These are phyloP conservation scores for Candida ovalis DNA, from an alignment of 805 yeast species.

Conservation along the genomic window DNA sequence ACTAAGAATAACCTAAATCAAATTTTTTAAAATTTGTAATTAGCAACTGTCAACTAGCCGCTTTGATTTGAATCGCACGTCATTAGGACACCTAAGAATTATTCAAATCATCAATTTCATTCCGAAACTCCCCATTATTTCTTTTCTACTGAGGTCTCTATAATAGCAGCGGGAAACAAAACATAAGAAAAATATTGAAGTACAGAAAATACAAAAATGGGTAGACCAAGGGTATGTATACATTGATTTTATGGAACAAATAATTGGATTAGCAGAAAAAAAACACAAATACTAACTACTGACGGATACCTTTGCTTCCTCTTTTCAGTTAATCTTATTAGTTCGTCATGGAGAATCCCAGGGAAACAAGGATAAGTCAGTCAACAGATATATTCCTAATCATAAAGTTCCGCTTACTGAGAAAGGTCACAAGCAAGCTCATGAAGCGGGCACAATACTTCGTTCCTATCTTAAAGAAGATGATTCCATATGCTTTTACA, in stretches of 20 bases:
- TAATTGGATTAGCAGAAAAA: background rate
- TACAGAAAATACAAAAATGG: constrained; percentile 25
- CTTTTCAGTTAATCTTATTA: constrained; percentile 53
- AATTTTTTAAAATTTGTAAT: too few species aligned
- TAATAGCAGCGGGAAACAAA: too few species aligned
- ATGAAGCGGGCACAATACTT: constrained; percentile 50
- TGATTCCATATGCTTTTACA: constrained; percentile 67
- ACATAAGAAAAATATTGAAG: background rate
- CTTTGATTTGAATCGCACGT: too few species aligned
- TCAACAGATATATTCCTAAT: constrained; percentile 74
- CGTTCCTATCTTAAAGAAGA: constrained; percentile 35
- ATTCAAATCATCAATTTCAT: too few species aligned
- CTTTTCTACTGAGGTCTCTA: too few species aligned
- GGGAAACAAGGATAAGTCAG: constrained; percentile 81
- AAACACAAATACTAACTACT: background rate
- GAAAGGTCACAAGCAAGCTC: constrained; percentile 64
- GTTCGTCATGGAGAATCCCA: constrained; percentile 93
- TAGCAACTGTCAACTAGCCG: too few species aligned
- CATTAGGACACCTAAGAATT: too few species aligned
- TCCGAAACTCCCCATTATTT: too few species aligned
- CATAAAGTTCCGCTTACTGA: constrained; percentile 74
- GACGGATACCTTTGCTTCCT: background rate
- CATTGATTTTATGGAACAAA: constrained; percentile 1
- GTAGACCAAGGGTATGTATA: constrained; percentile 39
- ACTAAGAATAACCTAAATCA: too few species aligned